Conservation (phyloP, 2,329 filamentous ascomycete species). For the Lachnellula subtilissima region DNA sequence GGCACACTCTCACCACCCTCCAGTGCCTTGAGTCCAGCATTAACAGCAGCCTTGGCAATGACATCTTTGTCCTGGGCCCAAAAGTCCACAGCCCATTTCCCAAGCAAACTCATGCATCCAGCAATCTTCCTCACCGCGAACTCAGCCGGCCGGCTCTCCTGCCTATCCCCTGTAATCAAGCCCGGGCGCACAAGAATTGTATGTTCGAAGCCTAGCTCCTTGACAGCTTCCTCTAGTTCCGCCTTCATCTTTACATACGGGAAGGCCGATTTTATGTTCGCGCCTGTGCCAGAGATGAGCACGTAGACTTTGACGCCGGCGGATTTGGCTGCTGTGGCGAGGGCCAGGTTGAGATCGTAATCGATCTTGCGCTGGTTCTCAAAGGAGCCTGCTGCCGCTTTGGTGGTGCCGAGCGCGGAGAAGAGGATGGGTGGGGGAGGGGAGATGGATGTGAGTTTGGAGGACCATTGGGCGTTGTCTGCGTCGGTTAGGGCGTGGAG, state of each 20-base stretch:
- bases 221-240: slow-evolving; percentile 76
- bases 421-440: slow-evolving; percentile 62
- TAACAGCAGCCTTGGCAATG: slow-evolving; percentile 51
- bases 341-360: slow-evolving; percentile 75
- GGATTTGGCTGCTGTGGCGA: slow-evolving; percentile 69
- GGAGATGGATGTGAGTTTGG: slow-evolving; percentile 49
- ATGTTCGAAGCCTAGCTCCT: slow-evolving; percentile 68
- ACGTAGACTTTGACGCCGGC: slow-evolving; percentile 67
- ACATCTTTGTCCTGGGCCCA: slow-evolving; percentile 63
- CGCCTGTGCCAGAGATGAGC: slow-evolving; percentile 34
- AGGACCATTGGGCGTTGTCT: slow-evolving; percentile 66
- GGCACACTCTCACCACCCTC: slow-evolving; percentile 37
- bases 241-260: slow-evolving; percentile 72
- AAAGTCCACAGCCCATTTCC: slow-evolving; percentile 51
- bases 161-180: slow-evolving; percentile 66
- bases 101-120: slow-evolving; percentile 49
- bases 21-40: slow-evolving; percentile 40
- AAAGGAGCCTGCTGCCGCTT: slow-evolving; percentile 67
- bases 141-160: slow-evolving; percentile 56
- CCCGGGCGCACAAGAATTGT: slow-evolving; percentile 73
- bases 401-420: slow-evolving; percentile 77
- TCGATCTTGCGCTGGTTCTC: slow-evolving; percentile 84
- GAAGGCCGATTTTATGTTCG: slow-evolving; percentile 48
- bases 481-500: slow-evolving; percentile 61
- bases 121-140: slow-evolving; percentile 52